phyloP scores from a whole-genome alignment of 495 filamentous ascomycete species.

The Hyphodiscus hymeniophilus region DNA sequence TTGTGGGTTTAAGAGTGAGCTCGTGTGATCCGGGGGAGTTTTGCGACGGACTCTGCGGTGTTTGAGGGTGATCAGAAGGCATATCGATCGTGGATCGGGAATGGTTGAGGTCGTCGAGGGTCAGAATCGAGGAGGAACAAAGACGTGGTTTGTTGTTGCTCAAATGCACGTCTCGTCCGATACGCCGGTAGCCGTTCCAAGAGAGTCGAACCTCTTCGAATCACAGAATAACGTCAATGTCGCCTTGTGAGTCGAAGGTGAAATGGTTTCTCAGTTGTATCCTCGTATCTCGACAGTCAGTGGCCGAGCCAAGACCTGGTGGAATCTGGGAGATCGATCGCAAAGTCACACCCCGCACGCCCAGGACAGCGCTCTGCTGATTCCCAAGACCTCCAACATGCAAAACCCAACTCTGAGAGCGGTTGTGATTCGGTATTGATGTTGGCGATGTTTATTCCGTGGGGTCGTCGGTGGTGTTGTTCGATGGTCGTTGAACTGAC shows the following conservation, averaged over 20 bases:
- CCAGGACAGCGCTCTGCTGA: conserved; percentile 7
- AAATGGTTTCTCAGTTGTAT: no score
- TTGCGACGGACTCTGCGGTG: conserved; percentile 48
- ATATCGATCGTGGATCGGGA: conserved; percentile 12
- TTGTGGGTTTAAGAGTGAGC: conserved; percentile 6
- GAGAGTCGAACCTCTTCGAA: neutral
- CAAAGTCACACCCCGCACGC: conserved; percentile 9
- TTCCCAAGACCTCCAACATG: conserved; percentile 10
- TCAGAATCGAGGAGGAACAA: neutral
- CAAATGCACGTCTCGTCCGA: neutral
- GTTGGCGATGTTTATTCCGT: neutral
- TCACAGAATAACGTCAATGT: neutral
- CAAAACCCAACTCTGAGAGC: neutral
- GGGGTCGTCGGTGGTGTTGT: conserved; percentile 13
- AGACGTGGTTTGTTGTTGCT: neutral
- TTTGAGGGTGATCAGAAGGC: conserved; percentile 46
- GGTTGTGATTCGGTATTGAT: conserved; percentile 4
- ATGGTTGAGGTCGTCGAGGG: neutral
- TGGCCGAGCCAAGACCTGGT: conserved; percentile 1
- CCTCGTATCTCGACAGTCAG: neutral
- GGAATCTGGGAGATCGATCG: conserved; percentile 13
- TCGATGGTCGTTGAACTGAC: neutral
- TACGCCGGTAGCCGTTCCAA: conserved; percentile 4
- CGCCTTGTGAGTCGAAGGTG: neutral
- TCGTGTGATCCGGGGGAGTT: conserved; percentile 5